Evolutionary conservation across 1,139 yeast species (phyloP), one percentile per base, ranked within the genome.

Genomic region (Kurtzmaniella quercitrusa): DNA sequence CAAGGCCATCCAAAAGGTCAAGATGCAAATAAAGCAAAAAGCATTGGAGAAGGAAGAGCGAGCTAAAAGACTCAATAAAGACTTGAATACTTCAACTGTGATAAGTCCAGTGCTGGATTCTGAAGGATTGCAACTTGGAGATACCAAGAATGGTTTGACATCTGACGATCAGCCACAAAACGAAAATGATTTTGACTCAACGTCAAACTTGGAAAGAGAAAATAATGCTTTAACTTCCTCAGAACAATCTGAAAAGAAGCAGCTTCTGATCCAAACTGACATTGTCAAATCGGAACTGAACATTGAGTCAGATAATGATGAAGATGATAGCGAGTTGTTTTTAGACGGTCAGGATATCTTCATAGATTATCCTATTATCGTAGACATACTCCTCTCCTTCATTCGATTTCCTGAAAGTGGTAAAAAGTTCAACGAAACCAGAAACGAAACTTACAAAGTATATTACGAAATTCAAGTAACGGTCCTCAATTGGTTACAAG

Each of bases 261-360:
- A 2, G 18, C 33, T 41, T 39, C 39, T 15, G 45, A 46, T 34
- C 42, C 49, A 14, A 51, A 48, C 31, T 4, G 31, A 27, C 5
- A n/a, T 4, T 27, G 5, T 27, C 14, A 27, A 27, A 4, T n/a
- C 12, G 10, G 31, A 11, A 10, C 14, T 10, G 12, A 27, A 27
- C 5, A 27, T 10, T 27, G 31, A 27, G 12, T 27, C 12, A 7
- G 49, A 43, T 7, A 54, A 51, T 3, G 56, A 41, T 4, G 60
- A 56, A 3, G 66, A 64, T 12, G 68, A 60, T 41, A 33, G 81
- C 18, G 87, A 81, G 5, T 65, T 81, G 9, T 85, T 85, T 54
- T 71, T 84, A 15, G 88, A 88, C 3, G 97, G 97, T 0, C 96
- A 90, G 58, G 95, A 93, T 57, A 83, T 90, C 17, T 80, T 79